Base-by-base conservation (phyloP, 306 rosid genomes). In the Gastrolobium villosum region DNA sequence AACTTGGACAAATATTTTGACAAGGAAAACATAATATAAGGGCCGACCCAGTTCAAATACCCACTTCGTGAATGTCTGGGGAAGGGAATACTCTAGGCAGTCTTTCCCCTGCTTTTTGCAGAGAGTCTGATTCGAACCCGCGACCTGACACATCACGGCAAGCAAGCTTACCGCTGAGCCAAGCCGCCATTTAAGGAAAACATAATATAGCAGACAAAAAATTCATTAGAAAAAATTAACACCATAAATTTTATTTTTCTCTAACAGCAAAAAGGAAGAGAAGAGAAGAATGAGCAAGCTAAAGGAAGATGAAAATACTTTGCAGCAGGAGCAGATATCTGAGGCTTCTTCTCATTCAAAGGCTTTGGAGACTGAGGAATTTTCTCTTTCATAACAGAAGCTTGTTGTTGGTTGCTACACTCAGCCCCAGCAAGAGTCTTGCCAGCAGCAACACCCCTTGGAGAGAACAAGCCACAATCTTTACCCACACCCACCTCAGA, bases 311-410 rank as follows among this genome's bases (percentile, higher is more conserved):
- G 74, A 13, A 28, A 41, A 62, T 87, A 94, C 98, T 91, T 94
- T 20, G 92, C 88, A 55, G 92, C 90, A 39, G 90, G 86, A 57
- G 97, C 79, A 76, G 97, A 84, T 46, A 76, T 74, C 87, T 88
- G 97, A 10, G 93, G 83, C 78, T 88, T 93, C 78, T 91, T 89
- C 85, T 88, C 96, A 66, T 82, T 90, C 80, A 89, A 71, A 5
- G 90, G 88, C 79, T 87, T 88, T 7, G 93, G 86, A 10, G 94
- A 84, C 59, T 80, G 87, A 39, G 86, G 74, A 48, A 77, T 66
- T 45, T 85, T 90, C 79, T 89, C 97, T 80, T 91, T 90, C 28
- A 61, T 86, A 65, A 64, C 81, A 39, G 86, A 68, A 5, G 74
- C 79, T 68, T 78, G 81, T 45, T 92, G 91, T n/a, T 90, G 91